These are phyloP conservation scores for Boletus sp. DNA, from an alignment of 768 basidiomycete species.

Conservation along the genomic window DNA sequence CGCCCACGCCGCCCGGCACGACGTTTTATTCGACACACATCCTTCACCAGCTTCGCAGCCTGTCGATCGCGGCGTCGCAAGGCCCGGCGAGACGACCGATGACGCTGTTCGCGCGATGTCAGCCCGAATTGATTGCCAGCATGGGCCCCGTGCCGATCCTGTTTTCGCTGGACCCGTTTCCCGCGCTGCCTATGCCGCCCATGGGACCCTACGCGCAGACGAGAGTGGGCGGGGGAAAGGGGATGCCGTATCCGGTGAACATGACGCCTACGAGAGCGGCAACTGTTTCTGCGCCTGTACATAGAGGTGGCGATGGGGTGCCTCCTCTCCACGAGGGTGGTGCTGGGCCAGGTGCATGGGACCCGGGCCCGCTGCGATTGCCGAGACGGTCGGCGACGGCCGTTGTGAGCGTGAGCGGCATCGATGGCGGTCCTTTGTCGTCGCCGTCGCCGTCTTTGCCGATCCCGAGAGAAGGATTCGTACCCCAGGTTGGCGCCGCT, in stretches of 20 bases:
- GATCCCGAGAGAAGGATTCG: slow-evolving; percentile 62
- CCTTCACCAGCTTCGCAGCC: slow-evolving; percentile 26
- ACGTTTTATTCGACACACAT: slow-evolving; percentile 29
- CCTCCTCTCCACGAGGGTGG: background rate
- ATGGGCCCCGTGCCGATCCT: slow-evolving; percentile 59
- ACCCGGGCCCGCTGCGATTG: slow-evolving; percentile 6
- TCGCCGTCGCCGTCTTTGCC: slow-evolving; percentile 11
- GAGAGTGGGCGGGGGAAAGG: background rate
- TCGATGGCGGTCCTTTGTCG: background rate
- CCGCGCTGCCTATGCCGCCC: slow-evolving; percentile 17
- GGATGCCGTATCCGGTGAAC: background rate
- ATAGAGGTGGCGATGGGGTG: slow-evolving; percentile 11
- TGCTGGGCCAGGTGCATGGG: background rate
- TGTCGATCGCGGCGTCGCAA: slow-evolving; percentile 8
- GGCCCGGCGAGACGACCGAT: slow-evolving; percentile 24
- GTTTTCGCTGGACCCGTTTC: slow-evolving; percentile 56
- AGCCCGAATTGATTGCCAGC: slow-evolving; percentile 48
- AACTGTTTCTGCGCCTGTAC: slow-evolving; percentile 32
- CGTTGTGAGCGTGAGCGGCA: background rate
- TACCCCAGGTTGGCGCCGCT: slow-evolving; percentile 49
- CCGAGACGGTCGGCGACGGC: slow-evolving; percentile 20
- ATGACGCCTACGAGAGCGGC: slow-evolving; percentile 26
- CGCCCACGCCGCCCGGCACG: slow-evolving; percentile 23
- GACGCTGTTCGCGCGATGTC: slow-evolving; percentile 63
- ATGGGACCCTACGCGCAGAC: background rate